Conservation (phyloP, 164 flowering plant genomes). For the Annona cherimola region DNA sequence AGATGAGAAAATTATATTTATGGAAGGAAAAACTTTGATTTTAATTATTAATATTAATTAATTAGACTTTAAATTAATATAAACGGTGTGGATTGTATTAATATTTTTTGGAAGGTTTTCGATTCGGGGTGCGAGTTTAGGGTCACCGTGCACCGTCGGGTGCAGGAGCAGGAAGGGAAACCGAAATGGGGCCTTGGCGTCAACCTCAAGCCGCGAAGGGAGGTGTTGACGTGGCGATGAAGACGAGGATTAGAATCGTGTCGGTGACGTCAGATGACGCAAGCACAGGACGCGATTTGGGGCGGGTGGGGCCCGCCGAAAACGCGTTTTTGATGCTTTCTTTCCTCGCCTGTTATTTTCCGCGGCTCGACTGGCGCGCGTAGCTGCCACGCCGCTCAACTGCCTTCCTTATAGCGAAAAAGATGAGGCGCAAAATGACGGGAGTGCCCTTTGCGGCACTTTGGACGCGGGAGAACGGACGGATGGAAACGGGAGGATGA, state of each 20-base stretch:
- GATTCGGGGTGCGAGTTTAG: too few species aligned
- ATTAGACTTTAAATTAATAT: too few species aligned
- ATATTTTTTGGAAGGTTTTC: too few species aligned
- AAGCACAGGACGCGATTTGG: not conserved
- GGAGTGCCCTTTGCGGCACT: not conserved
- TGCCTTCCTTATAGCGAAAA: not conserved
- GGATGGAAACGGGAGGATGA: too few species aligned
- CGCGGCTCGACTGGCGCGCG: not conserved
- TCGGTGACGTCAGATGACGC: conserved; percentile 9
- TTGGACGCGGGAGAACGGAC: not conserved
- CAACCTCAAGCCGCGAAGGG: conserved; percentile 4
- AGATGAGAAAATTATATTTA: too few species aligned
- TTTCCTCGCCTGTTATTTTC: not conserved
- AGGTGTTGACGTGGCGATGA: not conserved
- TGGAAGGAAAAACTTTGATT: too few species aligned
- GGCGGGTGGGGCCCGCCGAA: not conserved
- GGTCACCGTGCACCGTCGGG: too few species aligned
- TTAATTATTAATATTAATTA: too few species aligned
- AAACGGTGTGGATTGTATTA: too few species aligned
- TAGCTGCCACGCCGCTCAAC: not conserved
- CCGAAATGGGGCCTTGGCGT: not conserved
- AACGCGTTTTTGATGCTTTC: not conserved
- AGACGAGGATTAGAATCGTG: not conserved
- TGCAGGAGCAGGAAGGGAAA: not conserved
- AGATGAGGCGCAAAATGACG: not conserved